phyloP scores from a whole-genome alignment of 23 red algal species.

The Cyanidioschyzon merolae region DNA sequence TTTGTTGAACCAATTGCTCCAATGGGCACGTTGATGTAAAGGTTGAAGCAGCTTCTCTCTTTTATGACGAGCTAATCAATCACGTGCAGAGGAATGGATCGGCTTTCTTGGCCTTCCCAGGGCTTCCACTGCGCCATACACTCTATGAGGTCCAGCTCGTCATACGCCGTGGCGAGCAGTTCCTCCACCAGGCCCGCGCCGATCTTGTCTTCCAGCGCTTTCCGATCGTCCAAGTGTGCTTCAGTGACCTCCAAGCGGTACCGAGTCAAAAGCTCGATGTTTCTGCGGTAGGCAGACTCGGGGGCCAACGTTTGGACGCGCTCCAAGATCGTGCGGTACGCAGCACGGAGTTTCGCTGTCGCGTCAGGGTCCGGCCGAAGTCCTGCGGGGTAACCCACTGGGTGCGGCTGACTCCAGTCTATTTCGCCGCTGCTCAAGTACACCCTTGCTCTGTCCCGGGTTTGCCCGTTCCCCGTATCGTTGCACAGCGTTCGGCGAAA shows the following conservation, averaged over 20 bases:
- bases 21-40: background rate
- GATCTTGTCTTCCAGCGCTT: background rate
- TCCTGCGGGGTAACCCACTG: background rate
- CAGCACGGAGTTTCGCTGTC: background rate
- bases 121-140: background rate
- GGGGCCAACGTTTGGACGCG: background rate
- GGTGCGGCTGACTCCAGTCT: background rate
- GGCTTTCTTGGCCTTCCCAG: background rate
- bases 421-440: background rate
- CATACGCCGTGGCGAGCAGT: background rate
- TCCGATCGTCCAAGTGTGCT: background rate
- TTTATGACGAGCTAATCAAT: background rate
- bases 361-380: conserved; percentile 1
- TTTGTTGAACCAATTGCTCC: background rate
- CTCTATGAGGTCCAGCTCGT: conserved; percentile 5
- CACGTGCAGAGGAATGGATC: background rate
- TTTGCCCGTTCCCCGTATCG: background rate
- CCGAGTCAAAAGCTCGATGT: background rate
- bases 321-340: background rate
- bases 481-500: too few species aligned
- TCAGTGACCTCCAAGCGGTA: background rate
- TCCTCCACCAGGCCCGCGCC: conserved; percentile 5
- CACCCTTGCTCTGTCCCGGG: background rate
- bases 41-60: background rate
- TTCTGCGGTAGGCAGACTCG: background rate